Evolutionary conservation across 2,329 filamentous ascomycete species (phyloP).

Genomic region (Teratosphaeria nubilosa): DNA sequence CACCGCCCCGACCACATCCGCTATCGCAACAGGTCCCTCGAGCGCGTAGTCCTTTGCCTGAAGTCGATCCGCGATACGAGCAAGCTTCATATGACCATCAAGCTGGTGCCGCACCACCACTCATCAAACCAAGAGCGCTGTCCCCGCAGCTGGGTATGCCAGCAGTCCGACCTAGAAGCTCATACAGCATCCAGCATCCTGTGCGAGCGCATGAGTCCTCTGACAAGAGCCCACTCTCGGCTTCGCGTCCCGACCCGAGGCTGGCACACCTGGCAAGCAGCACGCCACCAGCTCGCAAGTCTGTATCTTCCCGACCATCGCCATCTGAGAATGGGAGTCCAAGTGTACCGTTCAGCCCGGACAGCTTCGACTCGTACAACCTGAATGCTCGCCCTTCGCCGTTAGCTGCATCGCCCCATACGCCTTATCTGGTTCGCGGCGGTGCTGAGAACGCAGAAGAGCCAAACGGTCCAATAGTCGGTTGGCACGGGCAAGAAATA

Average conservation of each 20-base stretch:
- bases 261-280: conserved; percentile 5
- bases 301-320: conserved; percentile 58
- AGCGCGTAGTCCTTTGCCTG: conserved; percentile 21
- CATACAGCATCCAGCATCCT: conserved; percentile 23
- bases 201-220: conserved; percentile 24
- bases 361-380: conserved; percentile 66
- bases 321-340: conserved; percentile 43
- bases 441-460: conserved; percentile 12
- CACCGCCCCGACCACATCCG: conserved; percentile 26
- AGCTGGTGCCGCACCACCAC: conserved; percentile 10
- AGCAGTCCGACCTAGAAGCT: conserved; percentile 11
- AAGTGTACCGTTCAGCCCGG: conserved; percentile 61
- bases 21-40: conserved; percentile 26
- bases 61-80: conserved; percentile 2
- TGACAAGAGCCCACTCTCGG: conserved; percentile 31
- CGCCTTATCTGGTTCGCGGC: conserved; percentile 21
- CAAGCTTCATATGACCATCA: conserved; percentile 6
- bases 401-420: conserved; percentile 10
- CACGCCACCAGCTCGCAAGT: conserved; percentile 53
- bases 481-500: conserved; percentile 63
- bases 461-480: conserved; percentile 58
- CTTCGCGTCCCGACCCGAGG: conserved; percentile 11
- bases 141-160: conserved; percentile 18
- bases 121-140: conserved; percentile 23
- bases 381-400: conserved; percentile 30